phyloP scores from a whole-genome alignment of 2,329 filamentous ascomycete species.

The Aureobasidium sp. region DNA sequence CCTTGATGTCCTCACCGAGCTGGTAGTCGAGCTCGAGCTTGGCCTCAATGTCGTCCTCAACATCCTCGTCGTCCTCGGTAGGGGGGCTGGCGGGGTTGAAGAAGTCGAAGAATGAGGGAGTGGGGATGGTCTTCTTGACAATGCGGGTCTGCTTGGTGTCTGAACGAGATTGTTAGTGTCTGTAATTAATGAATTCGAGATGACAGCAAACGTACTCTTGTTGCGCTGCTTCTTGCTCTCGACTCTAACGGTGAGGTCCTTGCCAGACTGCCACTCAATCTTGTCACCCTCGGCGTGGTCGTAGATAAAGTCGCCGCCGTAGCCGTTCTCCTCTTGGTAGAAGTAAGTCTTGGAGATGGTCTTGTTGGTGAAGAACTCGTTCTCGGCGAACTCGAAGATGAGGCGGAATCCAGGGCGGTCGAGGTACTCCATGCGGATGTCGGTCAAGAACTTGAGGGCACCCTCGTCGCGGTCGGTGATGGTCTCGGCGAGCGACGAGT shows the following conservation, averaged over 20 bases:
- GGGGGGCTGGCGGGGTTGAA: conserved; percentile 89
- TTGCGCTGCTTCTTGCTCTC: conserved; percentile 99
- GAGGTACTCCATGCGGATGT: conserved; percentile 98
- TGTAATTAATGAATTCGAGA: background rate
- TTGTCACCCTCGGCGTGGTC: conserved; percentile 97
- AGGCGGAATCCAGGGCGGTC: conserved; percentile 96
- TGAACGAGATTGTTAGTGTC: conserved; percentile 33
- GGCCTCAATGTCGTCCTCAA: conserved; percentile 87
- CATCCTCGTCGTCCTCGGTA: conserved; percentile 67
- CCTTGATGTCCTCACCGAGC: conserved; percentile 98
- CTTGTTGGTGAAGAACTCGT: conserved; percentile 97
- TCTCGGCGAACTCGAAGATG: conserved; percentile 93
- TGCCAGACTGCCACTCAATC: conserved; percentile 90
- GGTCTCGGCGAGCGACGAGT: conserved; percentile 96
- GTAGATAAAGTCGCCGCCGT: conserved; percentile 98
- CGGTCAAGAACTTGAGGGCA: conserved; percentile 78
- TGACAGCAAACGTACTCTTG: conserved; percentile 65
- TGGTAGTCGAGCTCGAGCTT: conserved; percentile 97
- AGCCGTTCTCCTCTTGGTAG: conserved; percentile 98
- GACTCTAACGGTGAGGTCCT: conserved; percentile 86
- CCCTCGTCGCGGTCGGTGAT: conserved; percentile 96
- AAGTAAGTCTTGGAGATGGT: conserved; percentile 96
- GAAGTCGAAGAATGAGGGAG: conserved; percentile 97
- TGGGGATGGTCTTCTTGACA: conserved; percentile 97
- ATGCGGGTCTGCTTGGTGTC: conserved; percentile 99